Base-by-base conservation (phyloP, 768 basidiomycete genomes). In the Serendipita sp. region DNA sequence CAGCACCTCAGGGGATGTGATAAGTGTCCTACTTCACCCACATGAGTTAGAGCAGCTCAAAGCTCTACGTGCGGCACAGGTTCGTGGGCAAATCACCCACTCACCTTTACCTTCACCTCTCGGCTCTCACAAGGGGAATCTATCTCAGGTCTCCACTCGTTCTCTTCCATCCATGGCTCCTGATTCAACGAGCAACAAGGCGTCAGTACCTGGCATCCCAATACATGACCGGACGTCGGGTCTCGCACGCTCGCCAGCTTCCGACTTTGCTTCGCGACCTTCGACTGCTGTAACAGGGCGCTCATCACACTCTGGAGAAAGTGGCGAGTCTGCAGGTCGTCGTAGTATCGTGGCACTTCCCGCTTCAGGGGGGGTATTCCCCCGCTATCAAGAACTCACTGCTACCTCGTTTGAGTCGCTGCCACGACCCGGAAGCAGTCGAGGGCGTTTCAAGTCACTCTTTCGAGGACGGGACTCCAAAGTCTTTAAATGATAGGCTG, bases 371-470 rank as follows among this genome's bases (percentile, higher is more conserved):
- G 56, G 56, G 16, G 56, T 60, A 24, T 60, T 60, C 28, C 56
- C 56, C 10, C 56, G 56, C 24, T 60, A 60, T 60, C 56, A 60
- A 32, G 56, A 60, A n/a, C 10, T 60, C 18, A 38, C 56, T 4
- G 34, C 30, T 10, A 10, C 56, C 10, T 60, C 24, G 13, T 37
- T 35, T 10, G 56, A 60, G 16, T 24, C 56, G 8, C 35, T 11
- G 24, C 16, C 35, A 4, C 11, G 56, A 24, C 56, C 56, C 8
- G 56, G 56, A 60, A 60, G 56, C 28, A 34, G 30, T n/a, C 10
- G 56, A 28, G 56, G 56, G 3, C 56, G 56, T 32, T 60, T 60
- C 56, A 60, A 60, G 56, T 60, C 56, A 30, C 34, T 60, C 4
- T 60, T 60, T n/a, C 24, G 35, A 16, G 35, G 56, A 30, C 56